Conservation (phyloP, 352 stramenopile genomes). For the Elongisporangium anandrum region DNA sequence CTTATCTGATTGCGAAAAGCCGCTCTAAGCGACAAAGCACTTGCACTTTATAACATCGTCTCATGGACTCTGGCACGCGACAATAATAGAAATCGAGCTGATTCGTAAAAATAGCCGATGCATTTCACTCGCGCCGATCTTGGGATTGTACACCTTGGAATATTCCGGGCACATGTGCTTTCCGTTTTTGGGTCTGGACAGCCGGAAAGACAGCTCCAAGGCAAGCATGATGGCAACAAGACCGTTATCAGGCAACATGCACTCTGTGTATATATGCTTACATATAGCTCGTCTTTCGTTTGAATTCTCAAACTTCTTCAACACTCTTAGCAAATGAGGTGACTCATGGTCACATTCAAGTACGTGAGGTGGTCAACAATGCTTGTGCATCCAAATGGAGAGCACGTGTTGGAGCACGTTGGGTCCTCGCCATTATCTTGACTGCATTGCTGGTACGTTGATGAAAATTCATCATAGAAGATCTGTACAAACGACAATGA, state of each 20-base stretch:
- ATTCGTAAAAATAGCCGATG: neutral
- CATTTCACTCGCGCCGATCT: neutral
- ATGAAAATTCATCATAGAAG: constrained; percentile 80
- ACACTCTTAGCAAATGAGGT: constrained; percentile 65
- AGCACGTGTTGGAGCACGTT: constrained; percentile 65
- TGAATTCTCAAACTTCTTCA: too few relatives aligned
- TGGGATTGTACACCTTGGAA: neutral
- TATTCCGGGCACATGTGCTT: neutral
- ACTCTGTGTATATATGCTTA: neutral
- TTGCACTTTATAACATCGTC: neutral
- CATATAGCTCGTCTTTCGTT: neutral
- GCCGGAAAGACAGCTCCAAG: too few relatives aligned
- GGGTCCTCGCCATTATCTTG: constrained; percentile 57
- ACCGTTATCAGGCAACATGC: neutral
- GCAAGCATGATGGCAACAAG: neutral
- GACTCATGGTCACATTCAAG: constrained; percentile 86
- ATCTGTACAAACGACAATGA: constrained; percentile 28
- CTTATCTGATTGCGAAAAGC: neutral
- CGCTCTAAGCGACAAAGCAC: neutral
- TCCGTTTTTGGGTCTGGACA: neutral
- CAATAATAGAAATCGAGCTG: neutral
- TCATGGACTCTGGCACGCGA: neutral
- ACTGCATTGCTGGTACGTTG: constrained; percentile 54
- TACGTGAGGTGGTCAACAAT: constrained; percentile 85
- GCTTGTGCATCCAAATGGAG: constrained; percentile 70